These are phyloP conservation scores for Annona cherimola DNA, from an alignment of 164 flowering plant species.

Conservation along the genomic window DNA sequence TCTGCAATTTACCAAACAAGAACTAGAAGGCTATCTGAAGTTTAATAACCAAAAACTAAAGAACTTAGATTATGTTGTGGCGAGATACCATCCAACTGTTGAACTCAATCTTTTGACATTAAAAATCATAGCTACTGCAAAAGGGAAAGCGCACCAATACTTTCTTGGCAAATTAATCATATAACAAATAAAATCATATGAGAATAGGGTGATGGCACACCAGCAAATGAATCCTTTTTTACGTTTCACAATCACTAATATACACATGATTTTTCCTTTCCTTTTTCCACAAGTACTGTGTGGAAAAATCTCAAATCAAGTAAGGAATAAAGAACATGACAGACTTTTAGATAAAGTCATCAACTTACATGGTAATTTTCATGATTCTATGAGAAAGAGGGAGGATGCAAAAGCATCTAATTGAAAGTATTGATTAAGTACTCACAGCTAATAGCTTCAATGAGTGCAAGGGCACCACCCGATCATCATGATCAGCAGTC, in stretches of 20 bases:
- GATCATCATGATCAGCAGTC: conserved; percentile 99
- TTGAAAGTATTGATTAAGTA: conserved; percentile 6
- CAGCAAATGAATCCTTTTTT: neutral
- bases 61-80: neutral
- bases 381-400: neutral
- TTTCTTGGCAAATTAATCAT: neutral
- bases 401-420: neutral
- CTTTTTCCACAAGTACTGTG: neutral
- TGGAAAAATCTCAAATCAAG: neutral
- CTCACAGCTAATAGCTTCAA: conserved; percentile 89
- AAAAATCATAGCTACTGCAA: neutral
- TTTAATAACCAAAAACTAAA: neutral
- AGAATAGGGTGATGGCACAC: neutral
- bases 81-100: too few species aligned
- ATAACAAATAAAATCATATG: neutral
- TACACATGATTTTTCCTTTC: too few species aligned
- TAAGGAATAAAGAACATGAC: neutral
- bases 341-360: too few species aligned
- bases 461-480: conserved; percentile 95
- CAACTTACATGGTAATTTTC: neutral
- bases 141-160: neutral
- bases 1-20: neutral
- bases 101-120: neutral
- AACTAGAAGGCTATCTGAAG: too few species aligned
- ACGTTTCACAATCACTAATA: too few species aligned